Evolutionary conservation across 148 eudicot genomes (phyloP).

Genomic region (Polygonum aviculare): DNA sequence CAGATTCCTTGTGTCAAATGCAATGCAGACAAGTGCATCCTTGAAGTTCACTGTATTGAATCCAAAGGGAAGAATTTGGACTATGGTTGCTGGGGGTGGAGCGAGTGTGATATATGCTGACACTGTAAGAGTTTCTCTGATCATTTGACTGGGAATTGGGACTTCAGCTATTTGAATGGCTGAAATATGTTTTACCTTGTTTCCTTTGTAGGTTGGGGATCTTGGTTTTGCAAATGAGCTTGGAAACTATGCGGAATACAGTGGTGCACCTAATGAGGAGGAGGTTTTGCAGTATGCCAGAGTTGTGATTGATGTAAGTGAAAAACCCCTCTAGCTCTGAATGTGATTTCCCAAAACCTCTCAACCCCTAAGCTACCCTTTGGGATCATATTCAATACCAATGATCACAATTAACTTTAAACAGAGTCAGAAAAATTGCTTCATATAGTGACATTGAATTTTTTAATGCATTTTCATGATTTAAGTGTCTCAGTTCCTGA

Average conservation of each 20-base stretch:
- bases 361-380: neutral
- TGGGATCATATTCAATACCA: neutral
- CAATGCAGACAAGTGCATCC: constrained; percentile 70
- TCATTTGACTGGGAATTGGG: neutral
- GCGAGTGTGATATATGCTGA: constrained; percentile 78
- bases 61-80: constrained; percentile 72
- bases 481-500: neutral
- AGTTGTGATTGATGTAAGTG: constrained; percentile 63
- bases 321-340: neutral
- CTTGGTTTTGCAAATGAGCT: constrained; percentile 70
- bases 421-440: neutral
- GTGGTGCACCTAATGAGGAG: constrained; percentile 77
- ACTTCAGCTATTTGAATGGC: neutral
- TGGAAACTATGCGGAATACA: constrained; percentile 71
- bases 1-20: neutral
- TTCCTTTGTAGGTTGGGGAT: constrained; percentile 46
- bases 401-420: neutral
- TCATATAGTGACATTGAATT: neutral
- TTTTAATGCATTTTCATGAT: neutral
- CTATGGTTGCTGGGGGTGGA: constrained; percentile 84
- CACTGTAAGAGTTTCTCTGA: constrained; percentile 25
- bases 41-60: constrained; percentile 68
- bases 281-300: constrained; percentile 72
- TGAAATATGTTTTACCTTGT: neutral
- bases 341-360: neutral